Percentiles rank a stretch among this genome's conserved stretches.
Conservation (phyloP, 1,284 basidiomycete genomes). For the Trichosporon sp. region DNA sequence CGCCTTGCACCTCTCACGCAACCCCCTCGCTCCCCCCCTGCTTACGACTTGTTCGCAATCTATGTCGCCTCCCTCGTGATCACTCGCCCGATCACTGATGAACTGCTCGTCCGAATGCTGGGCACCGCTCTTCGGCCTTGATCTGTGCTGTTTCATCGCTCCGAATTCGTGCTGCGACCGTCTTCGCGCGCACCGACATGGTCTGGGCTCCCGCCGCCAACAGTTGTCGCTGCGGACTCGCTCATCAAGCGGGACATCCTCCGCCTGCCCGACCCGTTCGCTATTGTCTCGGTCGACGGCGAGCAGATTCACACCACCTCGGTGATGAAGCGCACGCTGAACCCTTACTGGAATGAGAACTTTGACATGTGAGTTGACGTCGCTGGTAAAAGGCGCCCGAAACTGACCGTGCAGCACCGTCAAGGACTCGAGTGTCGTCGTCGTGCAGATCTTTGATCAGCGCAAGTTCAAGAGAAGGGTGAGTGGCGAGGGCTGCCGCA, state of each 20-base stretch:
- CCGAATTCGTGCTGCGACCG: not conserved
- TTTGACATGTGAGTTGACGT: constrained; percentile 68
- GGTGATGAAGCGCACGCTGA: constrained; percentile 81
- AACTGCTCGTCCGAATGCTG: not conserved
- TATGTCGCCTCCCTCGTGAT: not conserved
- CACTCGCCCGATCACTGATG: not conserved
- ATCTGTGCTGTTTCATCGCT: not conserved
- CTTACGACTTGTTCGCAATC: not conserved
- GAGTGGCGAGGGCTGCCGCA: not conserved
- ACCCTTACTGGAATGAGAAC: constrained; percentile 91
- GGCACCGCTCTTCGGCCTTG: not conserved
- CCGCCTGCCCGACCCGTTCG: constrained; percentile 87
- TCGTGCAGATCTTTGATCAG: constrained; percentile 95
- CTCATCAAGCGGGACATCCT: constrained; percentile 86
- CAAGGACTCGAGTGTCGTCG: constrained; percentile 83
- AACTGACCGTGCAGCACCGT: constrained; percentile 58
- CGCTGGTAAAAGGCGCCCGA: not conserved
- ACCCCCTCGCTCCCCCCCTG: not conserved
- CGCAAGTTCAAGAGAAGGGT: constrained; percentile 87
- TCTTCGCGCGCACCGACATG: not conserved
- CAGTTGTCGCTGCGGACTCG: constrained; percentile 84
- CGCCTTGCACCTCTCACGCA: not conserved
- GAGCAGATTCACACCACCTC: constrained; percentile 90
- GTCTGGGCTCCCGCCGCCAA: not conserved
- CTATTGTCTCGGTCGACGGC: constrained; percentile 88